These are phyloP conservation scores for Syzygium aqueum DNA, from an alignment of 345 rosid species.

Conservation along the genomic window DNA sequence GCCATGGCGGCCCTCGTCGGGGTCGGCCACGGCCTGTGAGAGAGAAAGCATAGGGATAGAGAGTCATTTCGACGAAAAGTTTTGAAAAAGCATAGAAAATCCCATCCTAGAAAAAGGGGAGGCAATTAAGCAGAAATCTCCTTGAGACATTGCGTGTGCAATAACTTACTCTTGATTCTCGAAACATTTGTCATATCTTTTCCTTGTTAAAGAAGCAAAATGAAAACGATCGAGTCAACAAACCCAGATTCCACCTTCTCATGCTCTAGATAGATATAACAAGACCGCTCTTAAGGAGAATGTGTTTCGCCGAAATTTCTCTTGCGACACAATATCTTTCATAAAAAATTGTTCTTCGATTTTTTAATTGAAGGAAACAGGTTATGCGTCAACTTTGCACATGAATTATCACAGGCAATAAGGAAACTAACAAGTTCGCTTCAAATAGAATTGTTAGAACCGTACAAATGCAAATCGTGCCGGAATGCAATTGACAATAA, in stretches of 20 bases:
- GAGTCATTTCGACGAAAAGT: neutral
- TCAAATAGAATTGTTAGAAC: too few relatives aligned
- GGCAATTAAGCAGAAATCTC: neutral
- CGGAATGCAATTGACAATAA: too few relatives aligned
- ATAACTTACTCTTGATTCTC: neutral
- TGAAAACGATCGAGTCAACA: too few relatives aligned
- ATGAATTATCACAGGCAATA: too few relatives aligned
- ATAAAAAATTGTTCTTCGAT: too few relatives aligned
- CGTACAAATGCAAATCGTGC: too few relatives aligned
- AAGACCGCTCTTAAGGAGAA: neutral
- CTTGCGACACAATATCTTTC: too few relatives aligned
- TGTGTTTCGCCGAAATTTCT: too few relatives aligned
- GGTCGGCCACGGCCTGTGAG: rapidly evolving
- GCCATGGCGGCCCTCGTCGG: neutral
- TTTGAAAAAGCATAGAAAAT: neutral
- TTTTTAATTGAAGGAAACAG: too few relatives aligned
- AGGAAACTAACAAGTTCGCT: too few relatives aligned
- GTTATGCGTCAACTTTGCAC: too few relatives aligned
- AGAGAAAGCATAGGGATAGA: neutral
- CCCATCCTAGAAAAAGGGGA: neutral
- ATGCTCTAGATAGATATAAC: neutral
- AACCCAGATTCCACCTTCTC: too few relatives aligned
- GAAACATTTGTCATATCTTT: neutral
- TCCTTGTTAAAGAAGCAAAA: neutral
- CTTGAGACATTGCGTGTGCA: neutral